Base-by-base conservation (phyloP, 75 land plant species). In the Cupressus sempervirens region DNA sequence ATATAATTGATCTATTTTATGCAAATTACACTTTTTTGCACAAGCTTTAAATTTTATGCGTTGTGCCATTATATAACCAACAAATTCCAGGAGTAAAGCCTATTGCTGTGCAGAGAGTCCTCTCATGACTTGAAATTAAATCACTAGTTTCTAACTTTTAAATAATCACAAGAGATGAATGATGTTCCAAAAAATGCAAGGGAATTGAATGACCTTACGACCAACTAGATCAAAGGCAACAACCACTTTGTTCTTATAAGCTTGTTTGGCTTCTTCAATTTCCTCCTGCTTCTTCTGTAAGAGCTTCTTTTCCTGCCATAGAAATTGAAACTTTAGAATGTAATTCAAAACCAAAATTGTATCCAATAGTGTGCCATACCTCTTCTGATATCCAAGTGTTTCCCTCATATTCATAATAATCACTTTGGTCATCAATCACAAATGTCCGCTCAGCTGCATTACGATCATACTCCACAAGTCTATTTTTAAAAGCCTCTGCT, bases 391-490 rank as follows among this genome's bases (percentile, higher is more conserved):
- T 85, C 99, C 99, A 96, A 72, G 92, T 87, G 84, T 94, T 95
- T 45, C 92, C 96, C 79, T 96, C 98, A 83, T 93, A 84, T 43
- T 94, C 93, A 85, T 96, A 97, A 86, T 95, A 97, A 83, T 97
- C 99, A 89, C 99, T 95, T 88, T 97, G 98, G 86, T 97, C 99
- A 90, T 95, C 98, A 84, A 97, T 96, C 68, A 97, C 99, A 48
- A 92, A 91, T 16, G 96, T 97, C 38, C 99, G 91, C 30, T 93
- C 93, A 40, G 99, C 91, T 70, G 99, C 86, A 73, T 94, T 92
- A 36, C 99, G 89, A 88, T 95, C 99, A 92, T 92, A 95, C 11
- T 95, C 96, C 52, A 95, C 94, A 84, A 97, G 94, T 86, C 96
- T 91, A 76, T 97, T 93, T 74, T 95, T 94, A 87, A 91, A 97